Percentiles rank a stretch among this genome's conserved stretches.
Evolutionary conservation across 306 rosid species (phyloP).

Genomic region (Elaeagnus macrophylla): DNA sequence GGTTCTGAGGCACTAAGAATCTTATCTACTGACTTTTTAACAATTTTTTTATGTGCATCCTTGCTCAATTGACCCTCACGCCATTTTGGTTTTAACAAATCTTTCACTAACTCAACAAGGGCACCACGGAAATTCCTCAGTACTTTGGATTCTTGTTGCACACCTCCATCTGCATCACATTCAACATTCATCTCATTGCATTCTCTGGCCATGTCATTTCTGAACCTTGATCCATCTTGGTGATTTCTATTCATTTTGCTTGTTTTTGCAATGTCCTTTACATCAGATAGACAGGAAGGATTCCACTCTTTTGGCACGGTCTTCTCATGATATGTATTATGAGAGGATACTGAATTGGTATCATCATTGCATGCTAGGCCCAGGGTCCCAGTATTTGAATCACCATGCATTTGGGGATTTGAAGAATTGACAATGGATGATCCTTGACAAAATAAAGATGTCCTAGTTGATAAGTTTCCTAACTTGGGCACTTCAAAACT

Average conservation of each 20-base stretch:
- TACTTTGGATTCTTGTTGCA: constrained; percentile 48
- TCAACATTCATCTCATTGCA: constrained; percentile 39
- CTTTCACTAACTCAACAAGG: constrained; percentile 81
- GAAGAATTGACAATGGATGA: constrained; percentile 32
- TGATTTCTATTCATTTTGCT: constrained; percentile 28
- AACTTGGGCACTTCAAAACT: constrained; percentile 65
- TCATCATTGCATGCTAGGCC: constrained; percentile 47
- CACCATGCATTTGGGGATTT: constrained; percentile 27
- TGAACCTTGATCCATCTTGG: constrained; percentile 37
- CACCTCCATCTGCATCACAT: constrained; percentile 29
- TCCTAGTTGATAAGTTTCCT: constrained; percentile 48
- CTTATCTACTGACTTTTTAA: constrained; percentile 78
- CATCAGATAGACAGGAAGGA: constrained; percentile 18
- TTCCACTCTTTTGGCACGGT: constrained; percentile 28
- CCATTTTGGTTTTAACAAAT: constrained; percentile 85
- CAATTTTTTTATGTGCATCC: constrained; percentile 69
- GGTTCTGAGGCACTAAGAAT: constrained; percentile 63
- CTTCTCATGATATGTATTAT: constrained; percentile 42
- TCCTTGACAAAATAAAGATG: constrained; percentile 42
- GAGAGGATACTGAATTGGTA: constrained; percentile 74
- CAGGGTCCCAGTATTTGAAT: constrained; percentile 37
- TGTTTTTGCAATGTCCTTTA: constrained; percentile 24
- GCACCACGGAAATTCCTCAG: constrained; percentile 45
- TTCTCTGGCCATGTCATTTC: constrained; percentile 32
- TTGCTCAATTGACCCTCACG: constrained; percentile 71